Percentiles rank a stretch among this genome's conserved stretches.
Evolutionary conservation across 192 early-diverging fungal genomes (phyloP).

Genomic region (Allomyces javanicus): DNA sequence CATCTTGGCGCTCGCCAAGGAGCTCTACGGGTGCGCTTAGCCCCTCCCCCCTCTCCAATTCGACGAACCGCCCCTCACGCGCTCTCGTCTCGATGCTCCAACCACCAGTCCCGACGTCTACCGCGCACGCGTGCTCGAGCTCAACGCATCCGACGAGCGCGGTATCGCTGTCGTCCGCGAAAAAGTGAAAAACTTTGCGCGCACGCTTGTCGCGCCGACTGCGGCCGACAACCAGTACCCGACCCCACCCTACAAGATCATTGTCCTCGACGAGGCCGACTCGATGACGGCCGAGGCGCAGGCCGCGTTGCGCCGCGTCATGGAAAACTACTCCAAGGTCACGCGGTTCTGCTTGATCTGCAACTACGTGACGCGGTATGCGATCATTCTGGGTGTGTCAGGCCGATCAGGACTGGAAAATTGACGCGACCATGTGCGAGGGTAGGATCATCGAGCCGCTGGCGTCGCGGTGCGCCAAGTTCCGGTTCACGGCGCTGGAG

Average conservation of each 20-base stretch:
- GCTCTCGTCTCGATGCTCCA: conserved; percentile 1
- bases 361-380: conserved; percentile 58
- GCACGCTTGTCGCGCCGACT: conserved; percentile 26
- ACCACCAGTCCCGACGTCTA: conserved; percentile 50
- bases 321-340: conserved; percentile 81
- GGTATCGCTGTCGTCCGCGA: conserved; percentile 84
- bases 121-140: conserved; percentile 64
- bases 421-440: background rate
- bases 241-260: conserved; percentile 81
- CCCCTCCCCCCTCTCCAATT: background rate
- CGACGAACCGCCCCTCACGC: background rate
- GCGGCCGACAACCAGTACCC: conserved; percentile 9
- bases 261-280: conserved; percentile 95
- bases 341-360: conserved; percentile 91
- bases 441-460: conserved; percentile 75
- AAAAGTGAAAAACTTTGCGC: conserved; percentile 87
- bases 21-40: conserved; percentile 50
- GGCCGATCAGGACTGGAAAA: no score
- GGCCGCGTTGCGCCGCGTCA: conserved; percentile 72
- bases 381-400: background rate
- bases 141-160: conserved; percentile 94
- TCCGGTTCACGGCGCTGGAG: conserved; percentile 74
- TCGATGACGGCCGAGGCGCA: conserved; percentile 91
- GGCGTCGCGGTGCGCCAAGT: conserved; percentile 84
- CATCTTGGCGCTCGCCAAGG: conserved; percentile 71